Evolutionary conservation across 805 yeast genomes (phyloP), one percentile per base, ranked within the genome.

Genomic region (Cyberlindnera euphorbiae): DNA sequence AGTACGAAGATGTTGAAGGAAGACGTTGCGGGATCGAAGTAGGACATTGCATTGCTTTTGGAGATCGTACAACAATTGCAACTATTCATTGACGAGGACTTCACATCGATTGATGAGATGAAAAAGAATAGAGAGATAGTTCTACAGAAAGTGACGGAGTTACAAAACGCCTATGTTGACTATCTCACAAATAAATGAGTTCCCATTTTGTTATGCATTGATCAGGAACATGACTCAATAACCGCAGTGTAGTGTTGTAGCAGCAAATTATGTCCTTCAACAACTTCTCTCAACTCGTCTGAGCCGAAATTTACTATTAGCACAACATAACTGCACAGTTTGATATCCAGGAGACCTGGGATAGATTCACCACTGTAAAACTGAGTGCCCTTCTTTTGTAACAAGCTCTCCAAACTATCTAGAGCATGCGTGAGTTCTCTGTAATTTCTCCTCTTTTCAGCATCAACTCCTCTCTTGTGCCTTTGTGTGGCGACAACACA

Each of bases 251-350:
- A 19, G 22, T 19, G 9, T 9, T 19, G 7, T 7, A 19, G 22
- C 22, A 19, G 22, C 22, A 9, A 8, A 9, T 9, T 19, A 7
- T 19, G 7, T 19, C 22, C 22, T 19, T 19, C 22, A 8, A 19
- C 9, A 19, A 19, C 22, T 8, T 9, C 9, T 7, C 9, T 7
- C 7, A 19, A 8, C 22, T 19, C 22, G 9, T 9, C 22, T 19
- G 22, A 19, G 22, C 22, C 22, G 23, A 50, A 46, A 33, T 47
- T 47, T 6, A 38, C 28, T 3, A 52, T 46, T 16, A 63, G 46
- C 1, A 52, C 42, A n/a, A 50, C 32, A 35, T 56, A 62, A 35
- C 65, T 58, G 2, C 62, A 56, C 5, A 62, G 35, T 25, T 60
- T 61, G 19, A 60, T 38, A 30, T 60, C 62, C 23, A 61, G 35